These are phyloP conservation scores for Phalaenopsis equestris DNA, from an alignment of 106 monocot species.

Conservation along the genomic window DNA sequence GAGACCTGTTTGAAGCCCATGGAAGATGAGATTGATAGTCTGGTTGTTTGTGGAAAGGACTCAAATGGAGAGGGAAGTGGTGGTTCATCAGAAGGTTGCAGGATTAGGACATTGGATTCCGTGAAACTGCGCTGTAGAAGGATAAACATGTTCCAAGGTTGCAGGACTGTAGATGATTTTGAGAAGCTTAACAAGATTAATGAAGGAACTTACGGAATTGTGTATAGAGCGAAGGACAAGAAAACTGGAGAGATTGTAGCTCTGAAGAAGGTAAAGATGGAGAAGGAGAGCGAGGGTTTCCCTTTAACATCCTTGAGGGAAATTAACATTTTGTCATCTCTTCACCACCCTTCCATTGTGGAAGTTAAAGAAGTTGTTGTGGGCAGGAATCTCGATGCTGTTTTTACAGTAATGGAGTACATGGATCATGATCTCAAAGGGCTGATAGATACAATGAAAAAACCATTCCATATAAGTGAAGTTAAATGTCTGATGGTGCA, in stretches of 20 bases:
- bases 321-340: conserved; percentile 65
- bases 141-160: conserved; percentile 65
- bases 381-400: conserved; percentile 54
- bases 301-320: conserved; percentile 65
- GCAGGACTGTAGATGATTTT: conserved; percentile 80
- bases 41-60: conserved; percentile 12
- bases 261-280: conserved; percentile 89
- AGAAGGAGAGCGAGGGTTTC: conserved; percentile 74
- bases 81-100: conserved; percentile 1
- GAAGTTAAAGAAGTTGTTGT: conserved; percentile 84
- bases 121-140: conserved; percentile 36
- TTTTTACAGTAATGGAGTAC: conserved; percentile 85
- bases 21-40: conserved; percentile 17
- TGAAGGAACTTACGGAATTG: conserved; percentile 81
- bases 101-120: conserved; percentile 23
- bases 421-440: conserved; percentile 78
- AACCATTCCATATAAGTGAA: conserved; percentile 70
- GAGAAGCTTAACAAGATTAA: conserved; percentile 73
- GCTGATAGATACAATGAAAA: conserved; percentile 68
- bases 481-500: conserved; percentile 79
- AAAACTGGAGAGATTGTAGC: conserved; percentile 68
- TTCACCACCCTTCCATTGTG: conserved; percentile 69
- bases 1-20: conserved; percentile 14
- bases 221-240: conserved; percentile 73
- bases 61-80: conserved; percentile 12